Base-by-base conservation (phyloP, 129 eudicot genomes). In the Artemisia annua region DNA sequence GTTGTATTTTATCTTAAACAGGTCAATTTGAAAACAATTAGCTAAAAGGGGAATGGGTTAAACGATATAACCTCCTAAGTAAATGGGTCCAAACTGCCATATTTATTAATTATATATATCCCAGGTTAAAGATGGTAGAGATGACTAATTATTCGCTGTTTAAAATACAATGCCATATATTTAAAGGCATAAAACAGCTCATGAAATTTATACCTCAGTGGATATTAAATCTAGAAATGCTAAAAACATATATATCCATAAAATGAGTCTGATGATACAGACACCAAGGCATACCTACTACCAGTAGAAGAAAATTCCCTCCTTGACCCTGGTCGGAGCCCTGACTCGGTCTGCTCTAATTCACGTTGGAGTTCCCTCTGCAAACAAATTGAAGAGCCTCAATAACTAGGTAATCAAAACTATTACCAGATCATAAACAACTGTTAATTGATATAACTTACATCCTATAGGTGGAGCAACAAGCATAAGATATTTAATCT, bases 291-390 rank as follows among this genome's bases (percentile, higher is more conserved):
- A 22, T 75, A 89, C 98, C 96, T 87, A 71, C 82, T 85, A 71
- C 82, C 84, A 74, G 75, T 73, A 35, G 98, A 83, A 30, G 97
- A 53, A 82, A 87, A 84, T 61, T 92, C 98, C 73, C 96, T 83
- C 70, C 96, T 77, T 64, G 95, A 84, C 39, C 72, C 66, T 66
- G 89, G 82, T 56, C 95, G 86, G 48, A 85, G 48, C 62, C 94
- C 96, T 18, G 95, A 73, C 71, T 92, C 98, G 1, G 87, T 87
- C 76, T 89, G 98, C 84, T 92, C 98, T 18, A 89, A 76, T 64
- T 92, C 98, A 43, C 96, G 85, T 65, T 89, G 96, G 62, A 92
- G 82, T 74, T 92, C 98, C 82, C 98, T 87, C 98, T 92, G 43
- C 81, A 88, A 53, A 49, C 60, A 75, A 63, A 39, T 39, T 39